These are phyloP conservation scores for Colletotrichum sp. DNA, from an alignment of 2,329 filamentous ascomycete genomes.

Conservation along the genomic window DNA sequence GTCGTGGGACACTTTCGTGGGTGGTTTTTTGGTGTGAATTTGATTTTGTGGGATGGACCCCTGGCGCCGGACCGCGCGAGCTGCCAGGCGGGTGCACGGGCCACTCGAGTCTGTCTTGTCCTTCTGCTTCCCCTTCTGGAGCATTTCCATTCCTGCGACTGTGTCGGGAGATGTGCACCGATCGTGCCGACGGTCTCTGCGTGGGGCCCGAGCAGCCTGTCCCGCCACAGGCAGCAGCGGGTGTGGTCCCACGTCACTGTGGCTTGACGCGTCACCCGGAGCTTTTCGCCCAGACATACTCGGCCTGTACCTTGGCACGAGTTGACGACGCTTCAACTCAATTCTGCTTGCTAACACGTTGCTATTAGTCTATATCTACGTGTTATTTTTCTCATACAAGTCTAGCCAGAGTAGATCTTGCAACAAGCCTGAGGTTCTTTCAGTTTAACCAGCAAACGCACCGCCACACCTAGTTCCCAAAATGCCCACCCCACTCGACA, in stretches of 20 bases:
- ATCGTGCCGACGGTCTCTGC: background rate
- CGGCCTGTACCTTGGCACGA: background rate
- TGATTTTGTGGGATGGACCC: constrained; percentile 24
- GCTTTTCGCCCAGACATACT: background rate
- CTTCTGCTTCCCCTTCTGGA: background rate
- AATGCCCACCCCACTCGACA: constrained; percentile 75
- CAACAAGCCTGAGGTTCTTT: background rate
- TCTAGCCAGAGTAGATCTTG: no score
- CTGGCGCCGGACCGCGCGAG: background rate
- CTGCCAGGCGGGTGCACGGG: constrained; percentile 4
- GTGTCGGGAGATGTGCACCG: background rate
- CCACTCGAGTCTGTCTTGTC: background rate
- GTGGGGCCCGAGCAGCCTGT: background rate
- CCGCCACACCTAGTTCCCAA: constrained; percentile 26
- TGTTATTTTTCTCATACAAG: background rate
- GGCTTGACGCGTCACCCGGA: constrained; percentile 14
- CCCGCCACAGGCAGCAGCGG: constrained; percentile 6
- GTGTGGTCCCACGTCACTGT: constrained; percentile 8
- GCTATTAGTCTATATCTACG: background rate
- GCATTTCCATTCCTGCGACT: background rate
- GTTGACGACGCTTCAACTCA: constrained; percentile 12
- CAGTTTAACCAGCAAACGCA: background rate
- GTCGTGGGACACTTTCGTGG: constrained; percentile 15
- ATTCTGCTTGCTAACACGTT: constrained; percentile 1
- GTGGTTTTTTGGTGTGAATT: constrained; percentile 24